A percentile compares a stretch with the other conserved stretches of the same genome.
phyloP scores from a whole-genome alignment of 1,284 basidiomycete genomes.

The Ceraceosorus bombacis region DNA sequence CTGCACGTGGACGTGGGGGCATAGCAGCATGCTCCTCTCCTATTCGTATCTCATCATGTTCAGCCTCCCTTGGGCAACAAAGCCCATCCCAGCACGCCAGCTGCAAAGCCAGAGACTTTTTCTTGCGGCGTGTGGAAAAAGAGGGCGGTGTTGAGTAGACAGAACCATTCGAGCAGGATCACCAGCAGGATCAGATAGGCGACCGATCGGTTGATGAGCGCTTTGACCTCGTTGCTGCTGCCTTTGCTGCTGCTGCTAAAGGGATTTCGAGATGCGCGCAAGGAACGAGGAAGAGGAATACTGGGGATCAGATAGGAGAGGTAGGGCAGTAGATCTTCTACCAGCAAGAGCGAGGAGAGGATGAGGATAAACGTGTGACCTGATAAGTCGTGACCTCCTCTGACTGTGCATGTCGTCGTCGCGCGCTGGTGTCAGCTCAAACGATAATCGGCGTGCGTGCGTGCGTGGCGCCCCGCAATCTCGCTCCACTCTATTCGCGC shows the following conservation, averaged over 20 bases:
- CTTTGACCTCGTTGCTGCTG: not conserved
- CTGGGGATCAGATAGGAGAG: conserved; percentile 38
- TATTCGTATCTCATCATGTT: no score
- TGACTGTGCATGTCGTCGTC: conserved; percentile 16
- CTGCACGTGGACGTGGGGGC: no score
- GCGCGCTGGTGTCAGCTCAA: not conserved
- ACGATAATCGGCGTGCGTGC: no score
- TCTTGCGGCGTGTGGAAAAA: conserved; percentile 86
- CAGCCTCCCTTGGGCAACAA: no score
- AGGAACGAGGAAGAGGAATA: conserved; percentile 13
- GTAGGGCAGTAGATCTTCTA: conserved; percentile 61
- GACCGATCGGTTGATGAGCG: conserved; percentile 3
- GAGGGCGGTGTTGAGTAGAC: conserved; percentile 69
- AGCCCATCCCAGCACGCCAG: no score
- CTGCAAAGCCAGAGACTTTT: conserved; percentile 67
- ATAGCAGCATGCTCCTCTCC: no score
- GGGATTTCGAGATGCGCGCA: conserved; percentile 14
- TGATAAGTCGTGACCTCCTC: conserved; percentile 82
- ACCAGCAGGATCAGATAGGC: conserved; percentile 49
- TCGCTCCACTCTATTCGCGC: conserved; percentile 4
- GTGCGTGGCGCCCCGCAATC: no score
- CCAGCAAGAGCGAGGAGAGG: conserved; percentile 70
- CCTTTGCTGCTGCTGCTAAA: conserved; percentile 5
- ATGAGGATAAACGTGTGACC: conserved; percentile 89
- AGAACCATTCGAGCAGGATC: conserved; percentile 65